Percentiles rank a stretch among this genome's conserved stretches.
Conservation (phyloP, 192 early-diverging fungal species). For the Entrophospora sp. region DNA sequence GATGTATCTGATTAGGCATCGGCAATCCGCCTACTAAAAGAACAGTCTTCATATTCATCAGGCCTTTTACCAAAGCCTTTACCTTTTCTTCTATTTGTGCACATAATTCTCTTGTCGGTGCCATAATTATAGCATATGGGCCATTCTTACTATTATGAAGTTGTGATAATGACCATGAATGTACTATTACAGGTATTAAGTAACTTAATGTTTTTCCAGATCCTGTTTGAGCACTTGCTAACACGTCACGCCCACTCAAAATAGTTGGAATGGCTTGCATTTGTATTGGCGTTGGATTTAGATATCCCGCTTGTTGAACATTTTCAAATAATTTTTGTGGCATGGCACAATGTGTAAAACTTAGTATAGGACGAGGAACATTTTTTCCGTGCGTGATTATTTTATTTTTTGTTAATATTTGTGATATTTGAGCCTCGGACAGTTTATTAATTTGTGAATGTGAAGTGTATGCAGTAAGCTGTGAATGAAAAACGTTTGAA, state of each 20-base stretch:
- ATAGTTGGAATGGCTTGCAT: slow-evolving; percentile 32
- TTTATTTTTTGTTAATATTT: slow-evolving; percentile 27
- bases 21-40: slow-evolving; percentile 48
- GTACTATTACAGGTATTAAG: slow-evolving; percentile 37
- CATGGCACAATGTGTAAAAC: slow-evolving; percentile 36
- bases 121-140: slow-evolving; percentile 38
- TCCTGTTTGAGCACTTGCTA: slow-evolving; percentile 39
- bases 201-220: slow-evolving; percentile 46
- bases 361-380: slow-evolving; percentile 32
- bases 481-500: neutral
- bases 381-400: slow-evolving; percentile 33
- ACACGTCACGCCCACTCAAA: slow-evolving; percentile 39
- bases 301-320: slow-evolving; percentile 23
- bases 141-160: slow-evolving; percentile 20
- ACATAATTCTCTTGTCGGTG: slow-evolving; percentile 45
- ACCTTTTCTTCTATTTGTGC: slow-evolving; percentile 38
- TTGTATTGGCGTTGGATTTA: slow-evolving; percentile 25
- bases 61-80: slow-evolving; percentile 29
- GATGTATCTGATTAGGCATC: slow-evolving; percentile 40
- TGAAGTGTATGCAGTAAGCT: slow-evolving; percentile 3
- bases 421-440: neutral
- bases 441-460: slow-evolving; percentile 1
- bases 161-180: slow-evolving; percentile 24
- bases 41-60: slow-evolving; percentile 44
- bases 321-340: slow-evolving; percentile 32